phyloP scores from a whole-genome alignment of 306 rosid genomes.

The Vicia sativa region DNA sequence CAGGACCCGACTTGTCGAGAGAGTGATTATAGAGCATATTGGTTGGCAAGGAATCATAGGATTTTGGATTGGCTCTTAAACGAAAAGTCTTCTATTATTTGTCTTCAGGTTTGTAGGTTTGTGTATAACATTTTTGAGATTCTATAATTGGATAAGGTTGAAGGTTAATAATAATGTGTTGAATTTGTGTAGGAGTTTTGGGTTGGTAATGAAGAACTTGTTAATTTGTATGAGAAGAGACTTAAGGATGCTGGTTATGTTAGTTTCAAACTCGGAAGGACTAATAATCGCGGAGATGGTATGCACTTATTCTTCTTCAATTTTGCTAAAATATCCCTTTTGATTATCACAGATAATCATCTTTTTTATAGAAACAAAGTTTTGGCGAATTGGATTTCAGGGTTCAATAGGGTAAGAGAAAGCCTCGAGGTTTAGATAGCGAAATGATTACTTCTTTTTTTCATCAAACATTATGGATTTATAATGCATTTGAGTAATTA shows the following conservation, averaged over 20 bases:
- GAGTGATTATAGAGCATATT: conserved; percentile 69
- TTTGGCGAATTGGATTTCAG: neutral
- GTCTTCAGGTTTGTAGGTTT: conserved; percentile 77
- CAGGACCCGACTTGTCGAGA: conserved; percentile 83
- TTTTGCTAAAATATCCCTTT: conserved; percentile 3
- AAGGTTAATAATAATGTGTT: conserved; percentile 15
- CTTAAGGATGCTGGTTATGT: conserved; percentile 77
- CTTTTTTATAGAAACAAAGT: neutral
- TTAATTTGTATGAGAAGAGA: conserved; percentile 71
- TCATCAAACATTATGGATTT: conserved; percentile 3
- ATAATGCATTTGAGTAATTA: conserved; percentile 1
- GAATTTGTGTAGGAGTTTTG: conserved; percentile 67
- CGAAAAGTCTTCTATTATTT: conserved; percentile 89
- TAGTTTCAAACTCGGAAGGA: conserved; percentile 82
- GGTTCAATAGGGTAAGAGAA: neutral
- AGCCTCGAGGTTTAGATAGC: neutral
- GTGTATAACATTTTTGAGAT: neutral
- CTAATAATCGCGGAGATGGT: conserved; percentile 99
- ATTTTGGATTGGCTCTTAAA: conserved; percentile 77
- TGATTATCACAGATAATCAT: conserved; percentile 3
- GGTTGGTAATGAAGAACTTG: conserved; percentile 88
- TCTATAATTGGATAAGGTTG: conserved; percentile 16
- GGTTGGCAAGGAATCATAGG: conserved; percentile 83
- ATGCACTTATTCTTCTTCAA: conserved; percentile 24
- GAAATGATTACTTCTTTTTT: neutral